Evolutionary conservation across 345 rosid species (phyloP), one percentile per base, ranked within the genome.

Genomic region (Cardiospermum halicacabum): DNA sequence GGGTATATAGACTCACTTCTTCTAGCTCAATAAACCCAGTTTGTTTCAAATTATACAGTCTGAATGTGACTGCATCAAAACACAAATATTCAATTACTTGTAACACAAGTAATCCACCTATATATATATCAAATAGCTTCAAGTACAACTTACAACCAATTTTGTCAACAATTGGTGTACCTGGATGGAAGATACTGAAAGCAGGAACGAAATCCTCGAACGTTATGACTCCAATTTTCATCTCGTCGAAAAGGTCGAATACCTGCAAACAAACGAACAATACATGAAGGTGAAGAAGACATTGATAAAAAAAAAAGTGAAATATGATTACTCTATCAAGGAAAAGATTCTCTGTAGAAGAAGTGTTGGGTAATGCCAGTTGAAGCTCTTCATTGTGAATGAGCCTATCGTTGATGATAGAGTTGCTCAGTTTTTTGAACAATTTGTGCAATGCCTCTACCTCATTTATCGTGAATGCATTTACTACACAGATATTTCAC

Each of bases 361-460:
- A 62, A 40, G 75, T 77, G 60, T 76, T 50, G 61, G 81, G 69
- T 43, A 85, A 72, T 0, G 91, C 91, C 69, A 81, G 64, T 51
- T 64, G 84, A 66, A 85, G 83, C 77, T 85, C 91, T 75, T 85
- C 91, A 88, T 82, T 85, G 67, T 85, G 83, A 71, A 85, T 71
- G 30, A 80, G 69, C 16, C 85, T 87, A 57, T 85, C 91, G 48
- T 82, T 85, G 68, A 77, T 75, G 59, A 85, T 78, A 0, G 91
- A 83, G 21, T 84, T 63, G 43, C 88, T 78, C 40, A 85, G 70
- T 78, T 78, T 78, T 82, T 80, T 82, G 71, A 70, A 85, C 31
- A 85, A 73, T 56, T 82, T 85, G 56, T 74, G 77, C 63, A 85
- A 67, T 8, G 91, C 91, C 66, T 85, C 88, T 47, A 82, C 78